Evolutionary conservation across 2,329 filamentous ascomycete genomes (phyloP), one percentile per base, ranked within the genome.

Genomic region (Thelonectria blattea): DNA sequence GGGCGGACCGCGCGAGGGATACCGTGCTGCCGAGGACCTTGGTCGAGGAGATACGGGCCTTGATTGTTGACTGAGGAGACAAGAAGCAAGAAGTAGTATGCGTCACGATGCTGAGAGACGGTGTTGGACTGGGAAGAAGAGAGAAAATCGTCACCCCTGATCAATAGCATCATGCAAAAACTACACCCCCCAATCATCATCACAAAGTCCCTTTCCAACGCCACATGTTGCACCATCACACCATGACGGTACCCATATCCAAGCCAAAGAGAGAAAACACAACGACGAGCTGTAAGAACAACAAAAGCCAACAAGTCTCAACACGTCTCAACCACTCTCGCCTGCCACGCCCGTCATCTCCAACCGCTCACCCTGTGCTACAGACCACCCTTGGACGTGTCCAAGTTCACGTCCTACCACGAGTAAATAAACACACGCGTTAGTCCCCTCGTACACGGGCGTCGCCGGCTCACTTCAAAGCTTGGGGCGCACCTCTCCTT

Each of bases 401-500:
- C 52, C n/a, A 52, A 27, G 49, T 43, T 56, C 56, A 63, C 59
- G 50, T 53, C 42, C 60, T 69, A 59, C 52, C 50, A 43, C 46
- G 24, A 66, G 45, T 55, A 54, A 39, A 62, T 52, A 60, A 50
- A 60, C 53, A 54, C 30, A 52, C 32, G 45, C 27, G 64, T 68
- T 71, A 71, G 68, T 61, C 65, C 59, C 61, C 59, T 65, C 63
- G 53, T 64, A 55, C 61, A 59, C 57, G 56, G 63, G 55, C 62
- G 65, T 63, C 64, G 61, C 68, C 65, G 61, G 63, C 67, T 68
- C 65, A 72, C 43, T 56, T 51, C 41, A 56, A 51, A 72, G 67
- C 66, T 72, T 72, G 62, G 70, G 68, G 62, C 68, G 69, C 67
- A 71, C 63, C 62, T 70, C 67, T 52, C 63, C 74, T 47, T 71